Conservation (phyloP, 345 rosid species). For the Salix udensis region DNA sequence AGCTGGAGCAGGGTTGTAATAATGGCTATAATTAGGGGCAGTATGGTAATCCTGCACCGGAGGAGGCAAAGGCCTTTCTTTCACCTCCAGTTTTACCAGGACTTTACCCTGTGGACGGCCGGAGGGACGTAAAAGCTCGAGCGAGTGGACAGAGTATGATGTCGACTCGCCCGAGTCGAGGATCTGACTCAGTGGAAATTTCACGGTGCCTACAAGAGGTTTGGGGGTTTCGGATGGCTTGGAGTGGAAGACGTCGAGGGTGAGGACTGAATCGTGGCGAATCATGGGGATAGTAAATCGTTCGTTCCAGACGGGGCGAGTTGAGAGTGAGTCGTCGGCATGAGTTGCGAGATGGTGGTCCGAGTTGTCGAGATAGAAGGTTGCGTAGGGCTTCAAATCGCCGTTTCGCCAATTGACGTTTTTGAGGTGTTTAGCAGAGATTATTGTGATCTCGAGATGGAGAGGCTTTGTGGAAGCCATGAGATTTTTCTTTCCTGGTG, state of each 20-base stretch:
- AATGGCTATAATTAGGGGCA: conserved; percentile 35
- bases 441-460: conserved; percentile 13
- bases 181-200: conserved; percentile 7
- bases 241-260: conserved; percentile 24
- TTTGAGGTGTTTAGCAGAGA: conserved; percentile 26
- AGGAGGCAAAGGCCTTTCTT: conserved; percentile 25
- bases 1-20: conserved; percentile 45
- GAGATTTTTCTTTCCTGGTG: neutral
- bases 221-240: conserved; percentile 20
- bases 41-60: conserved; percentile 37
- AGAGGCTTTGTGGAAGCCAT: conserved; percentile 1
- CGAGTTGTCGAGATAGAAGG: conserved; percentile 16
- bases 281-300: conserved; percentile 22
- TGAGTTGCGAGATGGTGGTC: conserved; percentile 16
- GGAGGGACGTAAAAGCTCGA: conserved; percentile 17
- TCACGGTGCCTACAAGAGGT: conserved; percentile 20
- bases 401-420: conserved; percentile 26
- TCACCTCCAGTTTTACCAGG: conserved; percentile 9
- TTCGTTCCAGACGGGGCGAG: conserved; percentile 25
- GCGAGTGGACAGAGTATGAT: neutral
- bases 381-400: conserved; percentile 21
- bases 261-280: conserved; percentile 19
- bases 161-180: neutral
- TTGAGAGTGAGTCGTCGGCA: conserved; percentile 19
- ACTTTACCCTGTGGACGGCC: conserved; percentile 22